These are phyloP conservation scores for Fusarium mangiferae DNA, from an alignment of 2,329 filamentous ascomycete genomes.

Conservation along the genomic window DNA sequence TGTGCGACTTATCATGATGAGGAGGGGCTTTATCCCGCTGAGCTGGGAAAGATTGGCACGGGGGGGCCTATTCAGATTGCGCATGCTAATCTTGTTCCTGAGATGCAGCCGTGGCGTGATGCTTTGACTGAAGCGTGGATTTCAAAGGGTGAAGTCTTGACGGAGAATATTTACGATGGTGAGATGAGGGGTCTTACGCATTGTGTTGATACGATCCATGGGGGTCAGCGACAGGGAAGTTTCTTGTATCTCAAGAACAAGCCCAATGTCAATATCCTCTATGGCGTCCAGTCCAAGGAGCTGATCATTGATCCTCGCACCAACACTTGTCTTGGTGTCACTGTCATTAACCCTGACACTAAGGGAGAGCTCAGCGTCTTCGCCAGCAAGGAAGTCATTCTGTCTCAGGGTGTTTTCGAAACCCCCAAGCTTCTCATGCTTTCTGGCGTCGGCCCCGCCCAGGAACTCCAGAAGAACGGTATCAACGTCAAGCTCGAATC, in stretches of 20 bases:
- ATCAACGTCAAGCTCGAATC: constrained; percentile 66
- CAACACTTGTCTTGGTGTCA: constrained; percentile 55
- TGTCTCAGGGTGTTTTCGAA: constrained; percentile 67
- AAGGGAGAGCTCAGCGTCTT: constrained; percentile 26
- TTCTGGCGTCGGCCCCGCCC: constrained; percentile 68
- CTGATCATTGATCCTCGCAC: constrained; percentile 59
- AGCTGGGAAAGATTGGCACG: constrained; percentile 61
- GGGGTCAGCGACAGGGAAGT: constrained; percentile 63
- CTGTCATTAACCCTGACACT: constrained; percentile 51
- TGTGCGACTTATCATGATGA: constrained; percentile 69
- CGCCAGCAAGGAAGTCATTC: constrained; percentile 60
- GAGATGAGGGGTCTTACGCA: constrained; percentile 64
- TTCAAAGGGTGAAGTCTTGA: constrained; percentile 60
- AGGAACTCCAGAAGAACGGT: constrained; percentile 62
- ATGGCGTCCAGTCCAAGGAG: constrained; percentile 60
- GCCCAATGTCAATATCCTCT: constrained; percentile 64
- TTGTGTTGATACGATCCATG: constrained; percentile 66
- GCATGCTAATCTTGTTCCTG: constrained; percentile 64
- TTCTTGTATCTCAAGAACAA: constrained; percentile 63
- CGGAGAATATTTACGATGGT: constrained; percentile 66
- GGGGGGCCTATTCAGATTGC: constrained; percentile 64
- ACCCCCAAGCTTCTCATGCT: constrained; percentile 73
- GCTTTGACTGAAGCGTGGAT: constrained; percentile 63
- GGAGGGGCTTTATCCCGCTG: constrained; percentile 53
- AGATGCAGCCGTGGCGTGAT: constrained; percentile 62